A percentile compares a stretch with the other conserved stretches of the same genome.
Conservation (phyloP, 2,329 filamentous ascomycete genomes). For the Ilyonectria robusta region DNA sequence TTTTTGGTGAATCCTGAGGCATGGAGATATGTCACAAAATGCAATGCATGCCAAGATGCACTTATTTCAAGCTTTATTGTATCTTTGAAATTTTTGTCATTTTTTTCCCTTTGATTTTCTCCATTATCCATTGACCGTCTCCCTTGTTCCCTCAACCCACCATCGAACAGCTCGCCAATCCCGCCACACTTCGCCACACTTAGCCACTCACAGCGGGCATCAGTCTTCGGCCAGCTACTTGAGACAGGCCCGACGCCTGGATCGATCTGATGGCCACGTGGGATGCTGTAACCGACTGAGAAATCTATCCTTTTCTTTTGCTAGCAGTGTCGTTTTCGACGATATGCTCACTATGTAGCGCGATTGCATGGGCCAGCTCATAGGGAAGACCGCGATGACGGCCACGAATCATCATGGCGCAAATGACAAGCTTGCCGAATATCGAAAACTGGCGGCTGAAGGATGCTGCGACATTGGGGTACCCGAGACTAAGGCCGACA, state of each 20-base stretch:
- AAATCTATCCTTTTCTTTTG: background rate
- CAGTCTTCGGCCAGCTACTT: background rate
- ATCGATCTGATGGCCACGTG: background rate
- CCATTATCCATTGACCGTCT: too few species aligned
- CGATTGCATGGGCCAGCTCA: slow-evolving; percentile 52
- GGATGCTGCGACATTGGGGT: slow-evolving; percentile 47
- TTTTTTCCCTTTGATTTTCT: too few species aligned
- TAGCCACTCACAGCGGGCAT: background rate
- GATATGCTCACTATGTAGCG: slow-evolving; percentile 45
- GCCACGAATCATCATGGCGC: slow-evolving; percentile 55
- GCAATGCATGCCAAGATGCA: too few species aligned
- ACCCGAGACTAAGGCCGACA: slow-evolving; percentile 53
- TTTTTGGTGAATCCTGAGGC: too few species aligned
- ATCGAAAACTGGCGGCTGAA: slow-evolving; percentile 49
- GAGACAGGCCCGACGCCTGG: background rate
- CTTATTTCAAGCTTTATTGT: too few species aligned
- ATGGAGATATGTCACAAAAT: too few species aligned
- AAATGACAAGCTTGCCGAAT: slow-evolving; percentile 54
- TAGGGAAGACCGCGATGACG: slow-evolving; percentile 54
- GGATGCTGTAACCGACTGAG: background rate
- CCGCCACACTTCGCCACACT: background rate
- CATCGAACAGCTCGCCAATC: too few species aligned
- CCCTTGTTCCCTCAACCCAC: too few species aligned
- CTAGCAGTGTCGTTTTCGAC: slow-evolving; percentile 18
- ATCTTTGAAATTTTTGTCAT: too few species aligned